Conservation (phyloP, 306 rosid genomes). For the Benincasa hispida region DNA sequence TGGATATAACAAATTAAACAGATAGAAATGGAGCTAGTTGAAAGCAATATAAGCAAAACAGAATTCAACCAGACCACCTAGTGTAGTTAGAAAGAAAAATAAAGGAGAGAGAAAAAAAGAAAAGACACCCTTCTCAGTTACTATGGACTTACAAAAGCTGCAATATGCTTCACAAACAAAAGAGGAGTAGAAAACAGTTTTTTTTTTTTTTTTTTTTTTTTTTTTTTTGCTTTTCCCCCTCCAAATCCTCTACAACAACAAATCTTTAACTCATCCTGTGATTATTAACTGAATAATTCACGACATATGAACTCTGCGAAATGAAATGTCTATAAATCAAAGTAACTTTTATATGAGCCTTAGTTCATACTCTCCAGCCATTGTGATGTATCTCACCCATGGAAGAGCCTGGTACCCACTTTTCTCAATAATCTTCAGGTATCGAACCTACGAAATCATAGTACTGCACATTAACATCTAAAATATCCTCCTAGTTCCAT, state of each 20-base stretch:
- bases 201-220: background rate
- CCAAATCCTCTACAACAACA: slow-evolving; percentile 11
- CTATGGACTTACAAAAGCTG: slow-evolving; percentile 10
- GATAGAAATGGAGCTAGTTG: background rate
- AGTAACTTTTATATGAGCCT: slow-evolving; percentile 50
- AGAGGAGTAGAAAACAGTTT: slow-evolving; percentile 17
- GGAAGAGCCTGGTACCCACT: slow-evolving; percentile 98
- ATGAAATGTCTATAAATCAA: background rate
- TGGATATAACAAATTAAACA: background rate
- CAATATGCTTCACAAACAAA: slow-evolving; percentile 17
- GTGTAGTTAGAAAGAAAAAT: background rate
- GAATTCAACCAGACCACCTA: background rate
- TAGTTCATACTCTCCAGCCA: slow-evolving; percentile 97
- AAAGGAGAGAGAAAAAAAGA: background rate
- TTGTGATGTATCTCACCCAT: slow-evolving; percentile 98
- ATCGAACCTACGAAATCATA: slow-evolving; percentile 57
- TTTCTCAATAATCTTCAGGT: slow-evolving; percentile 91
- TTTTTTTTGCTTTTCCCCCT: background rate
- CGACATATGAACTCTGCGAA: slow-evolving; percentile 1
- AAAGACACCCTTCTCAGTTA: background rate
- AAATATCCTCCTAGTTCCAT: background rate
- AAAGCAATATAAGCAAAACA: background rate
- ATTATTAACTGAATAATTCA: slow-evolving; percentile 12
- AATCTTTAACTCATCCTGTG: slow-evolving; percentile 6
- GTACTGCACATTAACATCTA: background rate